Conservation (phyloP, 2,329 filamentous ascomycete genomes). For the Didymellaceae sp. region DNA sequence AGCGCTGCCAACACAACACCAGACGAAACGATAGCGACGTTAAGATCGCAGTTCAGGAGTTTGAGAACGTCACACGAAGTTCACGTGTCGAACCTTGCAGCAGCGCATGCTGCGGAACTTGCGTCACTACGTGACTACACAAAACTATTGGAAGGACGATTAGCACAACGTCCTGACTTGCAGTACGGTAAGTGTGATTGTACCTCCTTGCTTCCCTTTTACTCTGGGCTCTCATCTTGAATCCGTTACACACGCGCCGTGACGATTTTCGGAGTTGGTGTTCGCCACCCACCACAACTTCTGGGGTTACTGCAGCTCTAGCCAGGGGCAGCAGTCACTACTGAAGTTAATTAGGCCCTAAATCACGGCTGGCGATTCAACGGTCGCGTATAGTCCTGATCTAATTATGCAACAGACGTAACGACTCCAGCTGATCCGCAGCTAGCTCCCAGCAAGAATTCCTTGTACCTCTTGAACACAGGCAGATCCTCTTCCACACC, state of each 20-base stretch:
- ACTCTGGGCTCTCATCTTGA: constrained; percentile 1
- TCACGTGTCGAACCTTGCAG: constrained; percentile 45
- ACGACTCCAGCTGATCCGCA: constrained; percentile 21
- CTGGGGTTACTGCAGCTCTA: constrained; percentile 8
- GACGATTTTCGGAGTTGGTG: constrained; percentile 8
- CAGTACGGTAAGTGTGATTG: constrained; percentile 38
- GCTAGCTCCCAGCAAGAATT: constrained; percentile 39
- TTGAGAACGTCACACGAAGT: constrained; percentile 50
- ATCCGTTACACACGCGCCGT: constrained; percentile 2
- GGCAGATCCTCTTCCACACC: constrained; percentile 30
- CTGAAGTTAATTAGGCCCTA: constrained; percentile 13
- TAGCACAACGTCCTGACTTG: constrained; percentile 32
- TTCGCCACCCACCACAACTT: constrained; percentile 6
- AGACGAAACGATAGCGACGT: constrained; percentile 40
- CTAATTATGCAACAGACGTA: constrained; percentile 20
- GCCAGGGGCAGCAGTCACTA: constrained; percentile 11
- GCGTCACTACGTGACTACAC: constrained; percentile 49
- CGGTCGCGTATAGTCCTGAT: constrained; percentile 9
- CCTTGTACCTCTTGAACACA: constrained; percentile 35
- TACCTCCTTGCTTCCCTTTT: constrained; percentile 9
- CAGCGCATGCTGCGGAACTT: constrained; percentile 50
- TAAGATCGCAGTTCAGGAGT: constrained; percentile 45
- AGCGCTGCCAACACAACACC: constrained; percentile 41
- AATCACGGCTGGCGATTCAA: constrained; percentile 12
- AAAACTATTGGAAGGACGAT: constrained; percentile 47